phyloP scores from a whole-genome alignment of 345 rosid species.

The Sisymbrium irio region DNA sequence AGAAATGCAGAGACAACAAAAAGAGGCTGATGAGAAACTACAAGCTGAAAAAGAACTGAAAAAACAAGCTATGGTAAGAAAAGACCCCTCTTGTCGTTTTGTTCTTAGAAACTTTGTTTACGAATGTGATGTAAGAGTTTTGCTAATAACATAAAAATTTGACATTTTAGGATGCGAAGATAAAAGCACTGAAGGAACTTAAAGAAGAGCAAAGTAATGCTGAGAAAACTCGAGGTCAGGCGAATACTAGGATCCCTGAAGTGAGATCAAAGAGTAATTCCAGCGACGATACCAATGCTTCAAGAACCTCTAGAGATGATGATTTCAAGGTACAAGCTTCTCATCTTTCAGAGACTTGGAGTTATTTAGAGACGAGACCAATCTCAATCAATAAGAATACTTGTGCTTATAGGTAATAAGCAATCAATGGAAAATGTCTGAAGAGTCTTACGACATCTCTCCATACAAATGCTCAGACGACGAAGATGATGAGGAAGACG shows the following conservation, averaged over 20 bases:
- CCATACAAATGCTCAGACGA: slow-evolving; percentile 90
- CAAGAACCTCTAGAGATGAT: slow-evolving; percentile 36
- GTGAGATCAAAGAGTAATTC: slow-evolving; percentile 37
- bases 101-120: not conserved
- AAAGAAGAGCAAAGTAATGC: slow-evolving; percentile 34
- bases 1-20: slow-evolving; percentile 52
- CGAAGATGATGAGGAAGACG: slow-evolving; percentile 76
- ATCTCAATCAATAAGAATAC: not conserved
- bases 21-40: slow-evolving; percentile 43
- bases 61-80: slow-evolving; percentile 42
- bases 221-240: slow-evolving; percentile 32
- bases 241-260: slow-evolving; percentile 30
- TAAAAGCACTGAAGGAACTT: slow-evolving; percentile 33
- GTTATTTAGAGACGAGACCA: slow-evolving; percentile 11
- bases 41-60: slow-evolving; percentile 46
- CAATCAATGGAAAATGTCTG: slow-evolving; percentile 33
- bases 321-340: slow-evolving; percentile 51
- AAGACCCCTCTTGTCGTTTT: slow-evolving; percentile 23
- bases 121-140: not conserved
- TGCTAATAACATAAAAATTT: not conserved
- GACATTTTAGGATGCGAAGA: slow-evolving; percentile 43
- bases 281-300: slow-evolving; percentile 33
- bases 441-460: slow-evolving; percentile 84
- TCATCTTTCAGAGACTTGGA: not conserved
- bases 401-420: slow-evolving; percentile 38